A percentile compares a stretch with the other conserved stretches of the same genome.
Evolutionary conservation across 257 asterid genomes (phyloP).

Genomic region (Voacanga thouarsii): DNA sequence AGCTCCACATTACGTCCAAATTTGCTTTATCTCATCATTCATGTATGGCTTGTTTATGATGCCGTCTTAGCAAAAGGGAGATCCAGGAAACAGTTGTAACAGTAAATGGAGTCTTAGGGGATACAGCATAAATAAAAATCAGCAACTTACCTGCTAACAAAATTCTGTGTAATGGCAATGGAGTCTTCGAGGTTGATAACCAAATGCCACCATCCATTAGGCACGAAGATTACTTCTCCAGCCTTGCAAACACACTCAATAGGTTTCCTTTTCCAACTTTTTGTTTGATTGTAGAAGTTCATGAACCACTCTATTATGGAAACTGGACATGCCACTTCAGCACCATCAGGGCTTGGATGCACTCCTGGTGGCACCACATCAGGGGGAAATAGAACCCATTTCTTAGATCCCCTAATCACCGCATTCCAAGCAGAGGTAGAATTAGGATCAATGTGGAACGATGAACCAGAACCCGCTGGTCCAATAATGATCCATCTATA

Average conservation of each 20-base stretch:
- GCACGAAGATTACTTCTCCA: constrained; percentile 92
- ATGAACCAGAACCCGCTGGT: constrained; percentile 97
- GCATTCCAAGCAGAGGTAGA: constrained; percentile 99
- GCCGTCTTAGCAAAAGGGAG: no score
- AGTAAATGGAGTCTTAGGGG: no score
- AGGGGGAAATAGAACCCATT: constrained; percentile 95
- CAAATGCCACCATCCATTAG: constrained; percentile 99
- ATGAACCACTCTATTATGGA: constrained; percentile 96
- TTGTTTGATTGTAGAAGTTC: constrained; percentile 78
- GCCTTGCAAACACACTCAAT: constrained; percentile 88
- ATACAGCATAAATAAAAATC: constrained; percentile 11
- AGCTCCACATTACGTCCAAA: no score
- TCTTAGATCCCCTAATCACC: constrained; percentile 83
- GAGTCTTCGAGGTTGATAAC: constrained; percentile 91
- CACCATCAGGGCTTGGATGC: constrained; percentile 92
- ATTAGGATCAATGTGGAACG: constrained; percentile 96
- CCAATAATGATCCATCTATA: constrained; percentile 93
- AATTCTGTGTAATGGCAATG: constrained; percentile 94
- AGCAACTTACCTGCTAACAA: constrained; percentile 74
- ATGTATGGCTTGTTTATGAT: no score
- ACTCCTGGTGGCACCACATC: constrained; percentile 99
- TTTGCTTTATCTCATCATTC: no score
- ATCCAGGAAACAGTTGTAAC: no score
- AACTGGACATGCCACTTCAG: constrained; percentile 97
- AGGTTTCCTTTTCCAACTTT: constrained; percentile 67